phyloP scores from a whole-genome alignment of 2,329 filamentous ascomycete species.

The Grosmannia penicillata region DNA sequence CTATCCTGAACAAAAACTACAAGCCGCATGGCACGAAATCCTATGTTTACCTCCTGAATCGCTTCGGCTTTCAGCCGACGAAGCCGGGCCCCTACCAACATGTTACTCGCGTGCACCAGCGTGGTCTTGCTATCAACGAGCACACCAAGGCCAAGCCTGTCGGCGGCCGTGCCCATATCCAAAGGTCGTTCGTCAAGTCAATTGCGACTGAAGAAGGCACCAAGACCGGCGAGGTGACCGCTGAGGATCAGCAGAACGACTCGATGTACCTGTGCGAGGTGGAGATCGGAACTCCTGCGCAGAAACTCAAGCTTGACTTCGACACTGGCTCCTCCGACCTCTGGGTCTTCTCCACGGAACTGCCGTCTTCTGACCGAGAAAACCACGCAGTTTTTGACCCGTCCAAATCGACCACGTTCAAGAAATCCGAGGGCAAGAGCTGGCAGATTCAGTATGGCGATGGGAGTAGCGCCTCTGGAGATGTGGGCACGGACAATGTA shows the following conservation, averaged over 20 bases:
- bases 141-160: constrained; percentile 21
- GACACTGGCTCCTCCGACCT: constrained; percentile 59
- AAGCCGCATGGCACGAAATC: constrained; percentile 44
- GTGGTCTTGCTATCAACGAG: constrained; percentile 22
- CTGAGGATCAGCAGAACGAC: constrained; percentile 54
- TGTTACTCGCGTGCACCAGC: constrained; percentile 29
- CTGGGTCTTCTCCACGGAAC: constrained; percentile 45
- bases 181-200: constrained; percentile 29
- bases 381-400: constrained; percentile 44
- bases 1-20: constrained; percentile 45
- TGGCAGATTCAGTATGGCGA: constrained; percentile 60
- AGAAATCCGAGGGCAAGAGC: constrained; percentile 27
- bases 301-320: constrained; percentile 49
- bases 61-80: constrained; percentile 25
- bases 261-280: constrained; percentile 49
- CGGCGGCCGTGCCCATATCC: constrained; percentile 31
- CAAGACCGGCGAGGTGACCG: constrained; percentile 33
- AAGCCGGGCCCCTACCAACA: constrained; percentile 43
- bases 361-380: constrained; percentile 21
- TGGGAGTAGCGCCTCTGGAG: constrained; percentile 48
- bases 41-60: constrained; percentile 45
- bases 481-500: constrained; percentile 48
- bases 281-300: constrained; percentile 47
- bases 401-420: constrained; percentile 44
- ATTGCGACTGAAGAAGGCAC: neutral